Conservation (phyloP, 371 early-diverging fungal species). For the Mortierella sp. region DNA sequence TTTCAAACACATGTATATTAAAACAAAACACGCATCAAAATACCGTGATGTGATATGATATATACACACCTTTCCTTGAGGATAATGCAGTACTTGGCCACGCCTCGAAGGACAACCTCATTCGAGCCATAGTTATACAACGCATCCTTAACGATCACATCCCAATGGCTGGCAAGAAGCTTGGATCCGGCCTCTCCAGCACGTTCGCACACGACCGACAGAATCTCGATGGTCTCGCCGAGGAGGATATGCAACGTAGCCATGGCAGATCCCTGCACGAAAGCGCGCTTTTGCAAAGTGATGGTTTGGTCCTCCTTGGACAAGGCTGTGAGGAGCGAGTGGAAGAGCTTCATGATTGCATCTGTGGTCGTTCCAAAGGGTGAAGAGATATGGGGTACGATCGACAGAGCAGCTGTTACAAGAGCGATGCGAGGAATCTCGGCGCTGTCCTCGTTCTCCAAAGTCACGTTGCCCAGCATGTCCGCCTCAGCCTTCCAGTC, state of each 20-base stretch:
- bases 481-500: conserved; percentile 70
- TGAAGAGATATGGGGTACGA: conserved; percentile 66
- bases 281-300: conserved; percentile 55
- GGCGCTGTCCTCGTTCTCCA: conserved; percentile 44
- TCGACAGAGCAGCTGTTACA: conserved; percentile 61
- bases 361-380: conserved; percentile 53
- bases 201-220: conserved; percentile 58
- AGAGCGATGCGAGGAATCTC: conserved; percentile 51
- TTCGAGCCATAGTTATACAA: conserved; percentile 62
- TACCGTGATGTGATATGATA: background rate
- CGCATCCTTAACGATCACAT: conserved; percentile 56
- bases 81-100: conserved; percentile 63
- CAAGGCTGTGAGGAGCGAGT: conserved; percentile 56
- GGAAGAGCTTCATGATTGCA: conserved; percentile 55
- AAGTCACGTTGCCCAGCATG: conserved; percentile 55
- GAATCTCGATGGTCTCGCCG: conserved; percentile 64
- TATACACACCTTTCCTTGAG: conserved; percentile 61
- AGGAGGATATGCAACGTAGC: conserved; percentile 65
- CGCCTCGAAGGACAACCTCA: conserved; percentile 67
- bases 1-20: too few relatives aligned
- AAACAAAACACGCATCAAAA: too few relatives aligned
- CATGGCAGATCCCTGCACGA: conserved; percentile 64
- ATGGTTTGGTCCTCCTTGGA: conserved; percentile 44
- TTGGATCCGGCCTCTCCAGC: conserved; percentile 21
- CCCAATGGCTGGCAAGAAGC: conserved; percentile 51